Evolutionary conservation across 768 basidiomycete genomes (phyloP).

Genomic region (Kwoniella sp.): DNA sequence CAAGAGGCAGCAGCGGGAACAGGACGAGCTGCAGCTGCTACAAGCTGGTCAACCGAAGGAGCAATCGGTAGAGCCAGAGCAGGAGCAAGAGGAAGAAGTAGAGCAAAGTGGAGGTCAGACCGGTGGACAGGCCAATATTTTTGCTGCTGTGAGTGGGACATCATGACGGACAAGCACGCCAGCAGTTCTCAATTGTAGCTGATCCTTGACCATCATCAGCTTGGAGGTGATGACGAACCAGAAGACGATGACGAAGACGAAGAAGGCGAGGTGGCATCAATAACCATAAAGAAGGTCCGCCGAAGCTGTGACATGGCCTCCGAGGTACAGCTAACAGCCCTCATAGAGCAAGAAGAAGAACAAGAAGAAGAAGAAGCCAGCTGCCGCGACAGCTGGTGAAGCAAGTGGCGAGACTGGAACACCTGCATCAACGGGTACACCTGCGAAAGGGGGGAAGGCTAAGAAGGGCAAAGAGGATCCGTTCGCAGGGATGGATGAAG

Average conservation of each 20-base stretch:
- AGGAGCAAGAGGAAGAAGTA: slow-evolving; percentile 27
- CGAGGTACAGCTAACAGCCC: not conserved
- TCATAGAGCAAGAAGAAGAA: slow-evolving; percentile 56
- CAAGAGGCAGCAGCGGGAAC: slow-evolving; percentile 80
- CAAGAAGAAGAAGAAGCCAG: slow-evolving; percentile 70
- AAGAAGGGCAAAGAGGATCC: slow-evolving; percentile 22
- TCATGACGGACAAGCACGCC: no score
- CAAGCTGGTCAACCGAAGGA: slow-evolving; percentile 17
- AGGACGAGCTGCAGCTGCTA: slow-evolving; percentile 67
- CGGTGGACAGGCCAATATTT: slow-evolving; percentile 33
- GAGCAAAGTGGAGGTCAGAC: slow-evolving; percentile 8
- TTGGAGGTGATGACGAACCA: slow-evolving; percentile 24
- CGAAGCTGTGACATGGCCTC: not conserved
- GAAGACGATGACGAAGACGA: slow-evolving; percentile 27
- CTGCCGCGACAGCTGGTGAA: slow-evolving; percentile 59
- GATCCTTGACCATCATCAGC: slow-evolving; percentile 14
- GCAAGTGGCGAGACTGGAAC: slow-evolving; percentile 53
- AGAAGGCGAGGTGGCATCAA: slow-evolving; percentile 28
- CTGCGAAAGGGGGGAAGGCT: slow-evolving; percentile 58
- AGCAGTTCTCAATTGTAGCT: not conserved
- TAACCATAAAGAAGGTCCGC: slow-evolving; percentile 30
- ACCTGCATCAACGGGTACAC: slow-evolving; percentile 55
- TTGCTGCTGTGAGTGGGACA: slow-evolving; percentile 48
- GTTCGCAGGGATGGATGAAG: slow-evolving; percentile 58
- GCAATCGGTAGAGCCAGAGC: slow-evolving; percentile 7